A percentile compares a stretch with the other conserved stretches of the same genome.
phyloP scores from a whole-genome alignment of 148 eudicot species.

The Cornus florida region DNA sequence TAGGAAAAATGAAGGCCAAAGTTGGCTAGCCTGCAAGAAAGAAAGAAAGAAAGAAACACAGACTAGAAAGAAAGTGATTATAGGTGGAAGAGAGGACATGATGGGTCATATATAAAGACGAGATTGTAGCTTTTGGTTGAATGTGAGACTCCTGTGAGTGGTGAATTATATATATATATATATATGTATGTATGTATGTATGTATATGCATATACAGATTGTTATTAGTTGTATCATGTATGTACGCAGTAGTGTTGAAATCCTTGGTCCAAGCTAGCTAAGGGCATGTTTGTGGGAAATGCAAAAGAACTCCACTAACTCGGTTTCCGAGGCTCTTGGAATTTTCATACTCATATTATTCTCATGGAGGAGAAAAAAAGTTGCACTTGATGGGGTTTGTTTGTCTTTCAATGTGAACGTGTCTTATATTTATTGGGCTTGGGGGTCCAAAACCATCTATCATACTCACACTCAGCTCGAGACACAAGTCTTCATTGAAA shows the following conservation, averaged over 20 bases:
- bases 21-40: neutral
- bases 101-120: constrained; percentile 60
- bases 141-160: constrained; percentile 6
- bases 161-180: neutral
- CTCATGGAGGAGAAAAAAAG: constrained; percentile 30
- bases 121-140: constrained; percentile 25
- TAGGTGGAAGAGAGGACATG: constrained; percentile 24
- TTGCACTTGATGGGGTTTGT: constrained; percentile 19
- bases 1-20: neutral
- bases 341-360: constrained; percentile 32
- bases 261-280: constrained; percentile 32
- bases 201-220: neutral
- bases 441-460: neutral
- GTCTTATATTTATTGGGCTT: neutral
- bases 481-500: constrained; percentile 28
- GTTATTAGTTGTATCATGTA: no score
- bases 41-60: constrained; percentile 15
- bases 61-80: constrained; percentile 13
- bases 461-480: constrained; percentile 26
- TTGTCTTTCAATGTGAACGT: constrained; percentile 20
- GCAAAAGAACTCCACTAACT: constrained; percentile 52
- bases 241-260: constrained; percentile 22
- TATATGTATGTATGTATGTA: neutral
- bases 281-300: constrained; percentile 68
- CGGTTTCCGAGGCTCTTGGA: constrained; percentile 57